Conservation (phyloP, 2,329 filamentous ascomycete genomes). For the Chrysoporthe deuterocubensis region DNA sequence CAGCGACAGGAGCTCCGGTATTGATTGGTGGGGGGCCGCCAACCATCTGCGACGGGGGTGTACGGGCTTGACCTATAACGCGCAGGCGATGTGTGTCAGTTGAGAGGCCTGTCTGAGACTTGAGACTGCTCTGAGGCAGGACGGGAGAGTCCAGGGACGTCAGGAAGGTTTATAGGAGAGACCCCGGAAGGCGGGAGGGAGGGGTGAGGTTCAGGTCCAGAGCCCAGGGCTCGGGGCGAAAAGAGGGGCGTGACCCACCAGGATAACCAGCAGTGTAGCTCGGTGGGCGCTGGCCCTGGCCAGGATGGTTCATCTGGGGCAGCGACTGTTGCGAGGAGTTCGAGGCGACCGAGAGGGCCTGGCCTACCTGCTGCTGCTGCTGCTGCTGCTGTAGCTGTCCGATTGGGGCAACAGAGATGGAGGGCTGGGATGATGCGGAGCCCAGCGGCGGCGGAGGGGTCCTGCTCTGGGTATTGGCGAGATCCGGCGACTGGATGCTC, state of each 20-base stretch:
- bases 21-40: constrained; percentile 71
- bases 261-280: constrained; percentile 59
- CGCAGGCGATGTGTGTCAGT: not conserved
- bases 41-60: constrained; percentile 63
- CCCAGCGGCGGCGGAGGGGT: constrained; percentile 43
- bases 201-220: constrained; percentile 6
- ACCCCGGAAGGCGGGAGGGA: not conserved
- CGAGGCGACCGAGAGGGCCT: constrained; percentile 51
- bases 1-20: constrained; percentile 59
- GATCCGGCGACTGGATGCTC: constrained; percentile 58
- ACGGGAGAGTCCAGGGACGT: constrained; percentile 47
- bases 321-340: constrained; percentile 53
- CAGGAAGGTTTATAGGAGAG: constrained; percentile 40
- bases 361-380: constrained; percentile 39
- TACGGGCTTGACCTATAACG: constrained; percentile 51
- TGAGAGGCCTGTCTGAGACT: constrained; percentile 43
- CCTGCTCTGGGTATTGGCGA: constrained; percentile 46
- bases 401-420: constrained; percentile 27
- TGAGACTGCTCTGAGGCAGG: constrained; percentile 54
- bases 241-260: constrained; percentile 27
- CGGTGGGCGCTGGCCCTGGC: constrained; percentile 63
- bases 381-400: constrained; percentile 30
- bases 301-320: constrained; percentile 67
- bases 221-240: constrained; percentile 13
- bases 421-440: constrained; percentile 33